These are phyloP conservation scores for Dovyalis caffra DNA, from an alignment of 345 rosid species.

Conservation along the genomic window DNA sequence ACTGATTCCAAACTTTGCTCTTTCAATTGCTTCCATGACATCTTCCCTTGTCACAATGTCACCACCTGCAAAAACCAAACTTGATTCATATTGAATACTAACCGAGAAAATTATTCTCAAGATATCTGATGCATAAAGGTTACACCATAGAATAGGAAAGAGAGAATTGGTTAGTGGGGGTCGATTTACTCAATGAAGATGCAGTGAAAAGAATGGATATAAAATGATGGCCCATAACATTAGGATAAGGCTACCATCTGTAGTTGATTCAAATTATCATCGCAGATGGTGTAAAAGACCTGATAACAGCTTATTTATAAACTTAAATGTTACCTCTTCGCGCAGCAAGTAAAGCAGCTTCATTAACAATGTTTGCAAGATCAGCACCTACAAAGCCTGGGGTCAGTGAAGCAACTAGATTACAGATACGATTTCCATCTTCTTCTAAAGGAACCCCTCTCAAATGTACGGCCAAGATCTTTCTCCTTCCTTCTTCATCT, in stretches of 20 bases:
- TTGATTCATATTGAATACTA: background rate
- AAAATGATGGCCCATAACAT: background rate
- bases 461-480: conserved; percentile 82
- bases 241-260: too few relatives aligned
- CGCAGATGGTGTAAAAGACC: background rate
- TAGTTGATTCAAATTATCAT: background rate
- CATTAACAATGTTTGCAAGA: conserved; percentile 91
- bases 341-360: conserved; percentile 95
- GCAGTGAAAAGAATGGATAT: background rate
- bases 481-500: conserved; percentile 84
- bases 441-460: conserved; percentile 87
- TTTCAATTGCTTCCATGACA: conserved; percentile 92
- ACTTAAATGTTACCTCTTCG: conserved; percentile 62
- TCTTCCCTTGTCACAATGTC: conserved; percentile 84
- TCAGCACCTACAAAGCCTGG: conserved; percentile 96
- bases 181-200: background rate
- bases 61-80: conserved; percentile 45
- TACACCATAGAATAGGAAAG: background rate
- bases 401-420: conserved; percentile 82
- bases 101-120: background rate
- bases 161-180: background rate
- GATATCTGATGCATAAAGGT: background rate
- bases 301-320: background rate
- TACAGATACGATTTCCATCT: conserved; percentile 61
- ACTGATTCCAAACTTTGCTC: conserved; percentile 89